Evolutionary conservation across 306 rosid genomes (phyloP).

Genomic region (Bauhinia variegata): DNA sequence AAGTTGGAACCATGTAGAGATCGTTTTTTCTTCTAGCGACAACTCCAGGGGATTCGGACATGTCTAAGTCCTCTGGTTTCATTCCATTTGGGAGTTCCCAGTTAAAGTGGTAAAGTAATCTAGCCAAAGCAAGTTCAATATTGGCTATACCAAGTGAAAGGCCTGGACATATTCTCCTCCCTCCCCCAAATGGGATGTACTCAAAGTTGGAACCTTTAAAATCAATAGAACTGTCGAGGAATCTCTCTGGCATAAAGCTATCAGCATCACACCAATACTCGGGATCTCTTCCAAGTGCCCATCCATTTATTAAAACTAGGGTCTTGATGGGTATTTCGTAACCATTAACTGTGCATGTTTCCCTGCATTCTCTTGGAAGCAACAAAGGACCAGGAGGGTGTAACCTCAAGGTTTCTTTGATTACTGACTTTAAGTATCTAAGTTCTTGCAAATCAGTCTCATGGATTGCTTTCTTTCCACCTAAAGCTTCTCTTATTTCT

Average conservation of each 20-base stretch:
- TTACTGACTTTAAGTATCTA: background rate
- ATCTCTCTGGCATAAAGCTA: background rate
- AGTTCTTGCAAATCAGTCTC: background rate
- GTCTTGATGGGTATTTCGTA: background rate
- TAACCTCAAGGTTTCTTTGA: slow-evolving; percentile 1
- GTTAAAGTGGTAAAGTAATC: background rate
- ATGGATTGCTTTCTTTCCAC: background rate
- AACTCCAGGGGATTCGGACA: background rate
- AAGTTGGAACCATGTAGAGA: background rate
- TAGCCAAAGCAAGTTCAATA: slow-evolving; percentile 11
- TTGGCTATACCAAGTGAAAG: slow-evolving; percentile 15
- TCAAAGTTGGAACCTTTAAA: background rate
- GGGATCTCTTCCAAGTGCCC: background rate
- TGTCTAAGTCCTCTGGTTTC: slow-evolving; percentile 19
- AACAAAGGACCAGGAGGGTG: background rate
- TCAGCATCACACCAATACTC: background rate
- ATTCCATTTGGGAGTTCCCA: slow-evolving; percentile 8
- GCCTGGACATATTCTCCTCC: slow-evolving; percentile 29
- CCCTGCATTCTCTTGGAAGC: background rate
- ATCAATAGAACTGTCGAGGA: background rate
- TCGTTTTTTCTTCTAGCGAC: background rate
- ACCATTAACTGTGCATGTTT: background rate
- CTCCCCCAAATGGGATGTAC: slow-evolving; percentile 24
- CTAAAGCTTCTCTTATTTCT: slow-evolving; percentile 6
- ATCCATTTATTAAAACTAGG: background rate